A percentile compares a stretch with the other conserved stretches of the same genome.
phyloP scores from a whole-genome alignment of 2,329 filamentous ascomycete genomes.

The Botryotinia convoluta region DNA sequence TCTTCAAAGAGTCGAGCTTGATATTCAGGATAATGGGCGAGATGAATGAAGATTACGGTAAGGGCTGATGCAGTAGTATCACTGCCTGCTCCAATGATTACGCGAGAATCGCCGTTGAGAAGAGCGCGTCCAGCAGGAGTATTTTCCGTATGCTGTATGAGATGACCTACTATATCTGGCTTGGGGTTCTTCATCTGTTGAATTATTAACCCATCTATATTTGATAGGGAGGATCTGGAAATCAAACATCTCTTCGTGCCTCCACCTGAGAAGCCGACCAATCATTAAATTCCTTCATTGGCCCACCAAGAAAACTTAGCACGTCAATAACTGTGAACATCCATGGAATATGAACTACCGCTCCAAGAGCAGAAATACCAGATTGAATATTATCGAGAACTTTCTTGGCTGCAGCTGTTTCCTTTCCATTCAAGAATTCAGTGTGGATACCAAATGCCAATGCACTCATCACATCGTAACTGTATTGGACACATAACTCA shows the following conservation, averaged over 20 bases:
- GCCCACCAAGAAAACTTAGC: conserved; percentile 21
- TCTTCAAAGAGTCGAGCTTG: conserved; percentile 25
- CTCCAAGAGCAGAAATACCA: not conserved
- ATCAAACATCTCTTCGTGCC: conserved; percentile 22
- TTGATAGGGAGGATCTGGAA: no score
- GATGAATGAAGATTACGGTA: conserved; percentile 42
- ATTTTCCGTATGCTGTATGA: conserved; percentile 24
- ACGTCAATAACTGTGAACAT: not conserved
- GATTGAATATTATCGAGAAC: not conserved
- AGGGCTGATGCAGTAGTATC: conserved; percentile 45
- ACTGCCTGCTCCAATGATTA: conserved; percentile 42
- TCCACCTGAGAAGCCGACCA: conserved; percentile 22
- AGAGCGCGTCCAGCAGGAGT: conserved; percentile 10
- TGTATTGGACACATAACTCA: conserved; percentile 28
- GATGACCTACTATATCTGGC: conserved; percentile 26
- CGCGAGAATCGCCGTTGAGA: conserved; percentile 26
- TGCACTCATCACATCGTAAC: conserved; percentile 34
- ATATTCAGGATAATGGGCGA: conserved; percentile 23
- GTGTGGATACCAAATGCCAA: conserved; percentile 27
- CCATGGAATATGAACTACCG: conserved; percentile 4
- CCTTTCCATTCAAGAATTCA: not conserved
- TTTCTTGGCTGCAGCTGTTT: not conserved
- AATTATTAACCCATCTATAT: not conserved
- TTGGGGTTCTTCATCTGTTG: conserved; percentile 18
- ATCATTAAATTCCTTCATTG: conserved; percentile 22